Evolutionary conservation across 768 basidiomycete genomes (phyloP).

Genomic region (Lactarius hengduanensis): DNA sequence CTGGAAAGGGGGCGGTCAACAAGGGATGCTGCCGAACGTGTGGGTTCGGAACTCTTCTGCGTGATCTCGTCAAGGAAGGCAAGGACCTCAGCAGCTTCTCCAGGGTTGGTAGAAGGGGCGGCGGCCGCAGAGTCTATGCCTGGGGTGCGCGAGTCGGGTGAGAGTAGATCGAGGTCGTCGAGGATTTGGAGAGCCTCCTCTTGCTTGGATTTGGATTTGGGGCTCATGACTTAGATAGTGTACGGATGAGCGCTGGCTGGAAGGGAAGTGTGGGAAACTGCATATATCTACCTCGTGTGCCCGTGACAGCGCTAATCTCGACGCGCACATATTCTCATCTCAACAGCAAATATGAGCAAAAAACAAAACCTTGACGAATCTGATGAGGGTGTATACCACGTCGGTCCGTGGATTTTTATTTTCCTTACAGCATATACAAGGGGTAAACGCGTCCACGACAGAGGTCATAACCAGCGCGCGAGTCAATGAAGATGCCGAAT

Average conservation of each 20-base stretch:
- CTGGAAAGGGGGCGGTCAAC: constrained; percentile 60
- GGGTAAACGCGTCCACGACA: constrained; percentile 30
- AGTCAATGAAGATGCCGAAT: constrained; percentile 47
- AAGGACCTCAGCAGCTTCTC: constrained; percentile 78
- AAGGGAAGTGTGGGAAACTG: not conserved
- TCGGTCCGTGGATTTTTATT: constrained; percentile 30
- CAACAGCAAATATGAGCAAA: constrained; percentile 4
- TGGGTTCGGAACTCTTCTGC: constrained; percentile 82
- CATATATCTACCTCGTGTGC: not conserved
- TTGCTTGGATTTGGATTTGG: constrained; percentile 70
- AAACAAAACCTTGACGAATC: constrained; percentile 4
- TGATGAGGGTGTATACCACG: constrained; percentile 31
- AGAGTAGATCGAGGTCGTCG: constrained; percentile 87
- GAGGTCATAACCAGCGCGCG: constrained; percentile 63
- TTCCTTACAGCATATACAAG: not conserved
- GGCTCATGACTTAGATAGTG: constrained; percentile 34
- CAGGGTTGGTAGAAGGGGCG: constrained; percentile 42
- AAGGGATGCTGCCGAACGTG: constrained; percentile 55
- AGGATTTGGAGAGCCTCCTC: constrained; percentile 91
- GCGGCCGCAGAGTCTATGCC: constrained; percentile 25
- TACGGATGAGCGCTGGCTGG: not conserved
- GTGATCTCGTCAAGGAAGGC: constrained; percentile 95
- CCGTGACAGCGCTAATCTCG: constrained; percentile 2
- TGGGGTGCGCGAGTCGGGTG: constrained; percentile 33
- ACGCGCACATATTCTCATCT: not conserved